These are phyloP conservation scores for Polyporus arcularius DNA, from an alignment of 768 basidiomycete species.

Conservation along the genomic window DNA sequence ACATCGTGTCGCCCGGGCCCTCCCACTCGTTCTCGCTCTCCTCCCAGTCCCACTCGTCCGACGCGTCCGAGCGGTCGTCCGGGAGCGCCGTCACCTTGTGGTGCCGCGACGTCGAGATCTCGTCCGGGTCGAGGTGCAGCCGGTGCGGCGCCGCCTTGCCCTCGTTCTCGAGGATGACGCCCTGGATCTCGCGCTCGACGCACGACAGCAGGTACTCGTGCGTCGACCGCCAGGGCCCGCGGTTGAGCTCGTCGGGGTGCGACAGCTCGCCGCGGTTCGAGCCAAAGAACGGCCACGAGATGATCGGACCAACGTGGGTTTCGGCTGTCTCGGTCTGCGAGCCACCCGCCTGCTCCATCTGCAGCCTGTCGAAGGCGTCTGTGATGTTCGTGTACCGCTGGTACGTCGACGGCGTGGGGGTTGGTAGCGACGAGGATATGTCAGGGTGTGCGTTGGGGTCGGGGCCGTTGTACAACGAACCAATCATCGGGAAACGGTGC, in stretches of 20 bases:
- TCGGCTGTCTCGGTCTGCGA: slow-evolving; percentile 26
- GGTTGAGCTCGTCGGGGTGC: slow-evolving; percentile 69
- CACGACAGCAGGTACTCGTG: slow-evolving; percentile 66
- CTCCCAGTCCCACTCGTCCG: slow-evolving; percentile 77
- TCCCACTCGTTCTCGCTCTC: slow-evolving; percentile 84
- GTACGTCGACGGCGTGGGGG: slow-evolving; percentile 28
- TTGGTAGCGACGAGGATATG: slow-evolving; percentile 24
- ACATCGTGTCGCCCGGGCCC: slow-evolving; percentile 76
- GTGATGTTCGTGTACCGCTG: slow-evolving; percentile 15
- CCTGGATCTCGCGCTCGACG: slow-evolving; percentile 66
- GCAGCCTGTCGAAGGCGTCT: slow-evolving; percentile 13
- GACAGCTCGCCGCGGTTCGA: slow-evolving; percentile 73
- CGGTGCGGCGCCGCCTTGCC: slow-evolving; percentile 75
- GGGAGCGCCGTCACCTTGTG: slow-evolving; percentile 68
- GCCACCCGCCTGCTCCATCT: background rate
- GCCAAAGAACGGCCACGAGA: slow-evolving; percentile 92
- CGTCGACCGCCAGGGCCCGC: slow-evolving; percentile 76
- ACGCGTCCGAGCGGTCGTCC: slow-evolving; percentile 74
- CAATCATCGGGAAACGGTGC: slow-evolving; percentile 75
- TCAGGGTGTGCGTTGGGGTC: slow-evolving; percentile 20
- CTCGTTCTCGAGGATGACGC: slow-evolving; percentile 77
- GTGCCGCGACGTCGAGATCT: slow-evolving; percentile 70
- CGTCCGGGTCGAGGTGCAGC: slow-evolving; percentile 79
- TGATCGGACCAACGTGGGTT: slow-evolving; percentile 75
- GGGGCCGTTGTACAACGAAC: slow-evolving; percentile 68